phyloP scores from a whole-genome alignment of 2,329 filamentous ascomycete genomes.

The Aureobasidium vineae region DNA sequence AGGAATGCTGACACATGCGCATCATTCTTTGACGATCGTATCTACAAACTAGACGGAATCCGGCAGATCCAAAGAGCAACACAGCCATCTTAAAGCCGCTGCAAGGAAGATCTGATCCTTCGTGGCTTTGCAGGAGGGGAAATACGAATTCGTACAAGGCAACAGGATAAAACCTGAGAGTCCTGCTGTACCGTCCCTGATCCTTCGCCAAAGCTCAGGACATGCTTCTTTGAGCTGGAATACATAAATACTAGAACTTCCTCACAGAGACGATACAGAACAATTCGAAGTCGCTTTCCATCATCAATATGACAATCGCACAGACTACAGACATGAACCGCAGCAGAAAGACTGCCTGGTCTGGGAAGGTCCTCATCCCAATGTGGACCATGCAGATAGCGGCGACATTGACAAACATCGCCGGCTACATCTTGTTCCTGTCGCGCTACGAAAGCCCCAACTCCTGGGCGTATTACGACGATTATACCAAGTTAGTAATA shows the following conservation, averaged over 20 bases:
- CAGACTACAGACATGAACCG: neutral
- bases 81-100: neutral
- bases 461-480: neutral
- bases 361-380: slow-evolving; percentile 8
- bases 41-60: neutral
- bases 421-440: neutral
- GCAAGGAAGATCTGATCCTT: neutral
- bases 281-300: too few relatives aligned
- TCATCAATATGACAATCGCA: neutral
- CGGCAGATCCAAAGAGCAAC: neutral
- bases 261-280: neutral
- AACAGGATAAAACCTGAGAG: neutral
- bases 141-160: neutral
- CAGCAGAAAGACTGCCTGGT: slow-evolving; percentile 6
- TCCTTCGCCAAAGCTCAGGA: neutral
- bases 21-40: neutral
- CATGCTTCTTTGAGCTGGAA: neutral
- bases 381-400: neutral
- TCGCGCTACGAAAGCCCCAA: neutral
- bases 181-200: neutral
- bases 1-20: neutral
- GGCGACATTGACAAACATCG: neutral
- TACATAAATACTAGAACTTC: neutral
- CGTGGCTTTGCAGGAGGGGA: neutral
- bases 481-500: neutral